Conservation (phyloP, 257 asterid species). For the Ballota nigra region DNA sequence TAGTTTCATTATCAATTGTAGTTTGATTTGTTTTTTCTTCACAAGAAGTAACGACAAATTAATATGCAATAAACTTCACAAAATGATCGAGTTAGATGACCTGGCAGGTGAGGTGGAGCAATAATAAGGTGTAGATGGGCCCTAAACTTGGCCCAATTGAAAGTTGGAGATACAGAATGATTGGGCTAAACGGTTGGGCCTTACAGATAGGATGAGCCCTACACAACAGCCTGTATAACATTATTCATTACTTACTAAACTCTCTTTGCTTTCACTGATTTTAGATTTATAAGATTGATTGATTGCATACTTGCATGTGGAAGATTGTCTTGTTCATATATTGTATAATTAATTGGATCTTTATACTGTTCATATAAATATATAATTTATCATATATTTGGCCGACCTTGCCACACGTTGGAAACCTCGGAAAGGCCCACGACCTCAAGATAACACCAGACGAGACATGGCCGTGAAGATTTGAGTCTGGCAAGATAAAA, state of each 20-base stretch:
- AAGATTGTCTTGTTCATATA: neutral
- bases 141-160: neutral
- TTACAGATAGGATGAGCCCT: constrained; percentile 21
- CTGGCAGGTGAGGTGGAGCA: neutral
- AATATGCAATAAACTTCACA: neutral
- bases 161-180: neutral
- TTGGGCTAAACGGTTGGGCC: constrained; percentile 33
- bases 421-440: no score
- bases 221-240: constrained; percentile 22
- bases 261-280: neutral
- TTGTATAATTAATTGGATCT: neutral
- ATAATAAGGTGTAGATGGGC: constrained; percentile 21
- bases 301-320: neutral
- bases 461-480: no score
- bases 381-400: no score
- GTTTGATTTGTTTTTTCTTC: no score
- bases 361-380: no score
- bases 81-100: constrained; percentile 1
- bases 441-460: no score
- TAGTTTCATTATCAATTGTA: no score
- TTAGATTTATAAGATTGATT: neutral
- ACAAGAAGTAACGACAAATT: no score
- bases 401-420: no score
- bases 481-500: no score
- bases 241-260: neutral